phyloP scores from a whole-genome alignment of 306 rosid species.

The Cicer pinnatifidum region DNA sequence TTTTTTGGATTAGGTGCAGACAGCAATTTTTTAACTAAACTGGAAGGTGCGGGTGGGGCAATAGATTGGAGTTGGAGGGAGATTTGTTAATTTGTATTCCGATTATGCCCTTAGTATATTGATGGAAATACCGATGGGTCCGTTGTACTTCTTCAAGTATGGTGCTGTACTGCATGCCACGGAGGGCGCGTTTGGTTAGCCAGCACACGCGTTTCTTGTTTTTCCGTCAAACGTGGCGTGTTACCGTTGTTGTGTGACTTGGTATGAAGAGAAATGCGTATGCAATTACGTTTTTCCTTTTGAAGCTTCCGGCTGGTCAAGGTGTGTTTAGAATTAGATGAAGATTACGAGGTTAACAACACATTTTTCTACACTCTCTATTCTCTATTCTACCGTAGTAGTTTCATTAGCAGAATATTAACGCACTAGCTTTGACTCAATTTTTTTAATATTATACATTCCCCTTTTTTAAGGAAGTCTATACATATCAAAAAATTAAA shows the following conservation, averaged over 20 bases:
- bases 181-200: constrained; percentile 38
- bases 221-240: constrained; percentile 32
- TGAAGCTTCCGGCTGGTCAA: constrained; percentile 17
- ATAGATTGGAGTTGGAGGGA: constrained; percentile 41
- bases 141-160: constrained; percentile 38
- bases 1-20: constrained; percentile 36
- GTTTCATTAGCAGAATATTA: too few relatives aligned
- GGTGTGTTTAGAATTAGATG: background rate
- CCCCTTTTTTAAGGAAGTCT: too few relatives aligned
- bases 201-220: constrained; percentile 30
- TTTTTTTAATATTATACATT: too few relatives aligned
- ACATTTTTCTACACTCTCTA: too few relatives aligned
- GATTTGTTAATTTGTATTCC: background rate
- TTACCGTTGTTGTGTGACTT: background rate
- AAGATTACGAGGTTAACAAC: too few relatives aligned
- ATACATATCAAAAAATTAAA: too few relatives aligned
- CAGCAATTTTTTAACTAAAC: constrained; percentile 45
- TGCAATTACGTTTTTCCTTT: background rate
- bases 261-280: background rate
- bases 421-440: too few relatives aligned
- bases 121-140: background rate
- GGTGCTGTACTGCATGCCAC: constrained; percentile 41
- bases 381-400: too few relatives aligned
- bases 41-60: constrained; percentile 36
- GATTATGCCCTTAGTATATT: constrained; percentile 1